Percentiles rank a stretch among this genome's conserved stretches.
Conservation (phyloP, 2,329 filamentous ascomycete genomes). For the Fusarium torreyae region DNA sequence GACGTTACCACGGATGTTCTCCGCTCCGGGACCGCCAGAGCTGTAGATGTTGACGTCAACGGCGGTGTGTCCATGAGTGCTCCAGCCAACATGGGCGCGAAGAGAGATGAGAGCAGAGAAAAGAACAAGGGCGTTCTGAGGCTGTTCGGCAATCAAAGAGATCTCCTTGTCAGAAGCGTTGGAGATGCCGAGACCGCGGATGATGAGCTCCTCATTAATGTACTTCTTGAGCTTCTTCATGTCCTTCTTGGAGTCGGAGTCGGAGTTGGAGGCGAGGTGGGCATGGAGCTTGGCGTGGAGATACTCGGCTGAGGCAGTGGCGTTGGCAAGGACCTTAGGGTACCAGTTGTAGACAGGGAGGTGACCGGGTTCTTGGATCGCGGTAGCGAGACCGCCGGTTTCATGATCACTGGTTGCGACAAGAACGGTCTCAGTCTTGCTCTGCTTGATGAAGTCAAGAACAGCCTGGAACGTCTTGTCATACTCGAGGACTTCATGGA, state of each 20-base stretch:
- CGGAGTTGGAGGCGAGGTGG: constrained; percentile 65
- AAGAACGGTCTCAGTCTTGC: constrained; percentile 81
- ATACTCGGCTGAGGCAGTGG: constrained; percentile 83
- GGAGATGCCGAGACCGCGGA: constrained; percentile 80
- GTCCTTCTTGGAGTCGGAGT: constrained; percentile 51
- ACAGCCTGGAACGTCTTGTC: constrained; percentile 89
- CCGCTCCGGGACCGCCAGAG: constrained; percentile 75
- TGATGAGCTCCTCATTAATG: constrained; percentile 77
- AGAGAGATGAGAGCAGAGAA: constrained; percentile 91
- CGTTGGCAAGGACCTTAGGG: constrained; percentile 80
- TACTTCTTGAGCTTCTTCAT: constrained; percentile 69
- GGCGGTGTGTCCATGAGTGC: constrained; percentile 91
- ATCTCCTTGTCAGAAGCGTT: constrained; percentile 83
- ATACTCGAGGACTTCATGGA: constrained; percentile 95
- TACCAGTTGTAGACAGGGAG: constrained; percentile 81
- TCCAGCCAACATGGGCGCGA: constrained; percentile 93
- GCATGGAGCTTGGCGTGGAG: constrained; percentile 74
- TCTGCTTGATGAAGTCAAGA: constrained; percentile 85
- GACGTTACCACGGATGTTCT: constrained; percentile 83
- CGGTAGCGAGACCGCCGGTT: constrained; percentile 88
- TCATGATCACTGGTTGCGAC: constrained; percentile 96
- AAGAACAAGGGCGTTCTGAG: constrained; percentile 67
- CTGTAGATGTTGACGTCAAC: constrained; percentile 98
- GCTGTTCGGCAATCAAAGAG: constrained; percentile 71
- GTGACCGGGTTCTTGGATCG: constrained; percentile 73